phyloP scores from a whole-genome alignment of 257 asterid genomes.

The Solanum okadae region DNA sequence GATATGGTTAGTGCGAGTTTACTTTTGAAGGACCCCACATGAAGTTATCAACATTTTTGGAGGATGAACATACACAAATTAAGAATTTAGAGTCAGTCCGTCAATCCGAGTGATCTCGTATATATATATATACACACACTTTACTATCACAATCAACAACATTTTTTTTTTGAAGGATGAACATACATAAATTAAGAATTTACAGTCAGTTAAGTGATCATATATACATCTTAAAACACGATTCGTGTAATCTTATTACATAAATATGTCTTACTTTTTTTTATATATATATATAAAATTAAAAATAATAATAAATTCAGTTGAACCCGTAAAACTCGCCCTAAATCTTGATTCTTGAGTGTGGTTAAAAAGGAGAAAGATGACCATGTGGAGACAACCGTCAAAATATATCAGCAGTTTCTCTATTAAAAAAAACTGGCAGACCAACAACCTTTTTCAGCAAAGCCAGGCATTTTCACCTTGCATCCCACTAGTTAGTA shows the following conservation, averaged over 20 bases:
- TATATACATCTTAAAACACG: neutral
- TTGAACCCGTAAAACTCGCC: neutral
- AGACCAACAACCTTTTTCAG: slow-evolving; percentile 35
- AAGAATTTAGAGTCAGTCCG: neutral
- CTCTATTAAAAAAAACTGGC: slow-evolving; percentile 5
- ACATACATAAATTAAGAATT: neutral
- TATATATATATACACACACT: too few relatives aligned
- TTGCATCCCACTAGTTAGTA: slow-evolving; percentile 7
- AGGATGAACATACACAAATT: neutral
- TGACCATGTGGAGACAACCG: slow-evolving; percentile 36
- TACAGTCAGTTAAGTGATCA: neutral
- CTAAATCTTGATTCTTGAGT: neutral
- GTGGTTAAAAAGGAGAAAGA: neutral
- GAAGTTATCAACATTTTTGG: neutral
- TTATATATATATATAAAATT: too few relatives aligned
- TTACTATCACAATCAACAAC: too few relatives aligned
- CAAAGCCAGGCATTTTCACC: slow-evolving; percentile 41
- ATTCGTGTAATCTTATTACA: neutral
- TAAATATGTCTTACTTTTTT: neutral
- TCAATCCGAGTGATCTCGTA: too few relatives aligned
- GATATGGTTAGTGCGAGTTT: neutral
- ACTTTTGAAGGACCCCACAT: neutral
- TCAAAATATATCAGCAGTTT: slow-evolving; percentile 1
- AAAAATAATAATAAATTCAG: neutral
- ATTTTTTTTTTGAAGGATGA: too few relatives aligned